phyloP scores from a whole-genome alignment of 2,329 filamentous ascomycete species.

The Colletotrichum cereale region DNA sequence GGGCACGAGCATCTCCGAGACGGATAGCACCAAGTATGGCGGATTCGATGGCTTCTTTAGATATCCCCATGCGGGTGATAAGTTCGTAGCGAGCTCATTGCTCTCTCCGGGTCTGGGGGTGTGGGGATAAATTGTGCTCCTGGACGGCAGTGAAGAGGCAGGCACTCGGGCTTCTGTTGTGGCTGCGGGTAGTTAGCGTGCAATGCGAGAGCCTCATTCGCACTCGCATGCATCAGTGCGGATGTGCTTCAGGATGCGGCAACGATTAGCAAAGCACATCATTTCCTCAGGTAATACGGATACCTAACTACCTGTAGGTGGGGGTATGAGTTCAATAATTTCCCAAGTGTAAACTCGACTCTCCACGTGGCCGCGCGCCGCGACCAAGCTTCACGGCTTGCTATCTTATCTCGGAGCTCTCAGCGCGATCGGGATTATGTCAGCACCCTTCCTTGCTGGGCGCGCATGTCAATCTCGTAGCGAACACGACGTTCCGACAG shows the following conservation, averaged over 20 bases:
- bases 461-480: not conserved
- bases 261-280: not conserved
- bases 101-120: not conserved
- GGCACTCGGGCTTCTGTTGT: conserved; percentile 3
- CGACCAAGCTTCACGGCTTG: not conserved
- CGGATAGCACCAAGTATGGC: not conserved
- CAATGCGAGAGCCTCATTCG: not conserved
- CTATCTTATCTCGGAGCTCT: conserved; percentile 15
- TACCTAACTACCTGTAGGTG: not conserved
- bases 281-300: not conserved
- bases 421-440: not conserved
- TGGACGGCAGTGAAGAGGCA: conserved; percentile 2
- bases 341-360: not conserved
- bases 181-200: not conserved
- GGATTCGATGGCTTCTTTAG: not conserved
- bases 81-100: conserved; percentile 4
- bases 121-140: not conserved
- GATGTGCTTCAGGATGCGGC: not conserved
- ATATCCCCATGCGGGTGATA: conserved; percentile 1
- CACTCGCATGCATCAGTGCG: conserved; percentile 3
- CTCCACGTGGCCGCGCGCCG: not conserved
- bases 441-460: not conserved
- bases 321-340: not conserved
- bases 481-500: not conserved
- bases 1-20: conserved; percentile 1